Evolutionary conservation across 495 filamentous ascomycete genomes (phyloP).

Genomic region (Talaromyces trachyspermus): DNA sequence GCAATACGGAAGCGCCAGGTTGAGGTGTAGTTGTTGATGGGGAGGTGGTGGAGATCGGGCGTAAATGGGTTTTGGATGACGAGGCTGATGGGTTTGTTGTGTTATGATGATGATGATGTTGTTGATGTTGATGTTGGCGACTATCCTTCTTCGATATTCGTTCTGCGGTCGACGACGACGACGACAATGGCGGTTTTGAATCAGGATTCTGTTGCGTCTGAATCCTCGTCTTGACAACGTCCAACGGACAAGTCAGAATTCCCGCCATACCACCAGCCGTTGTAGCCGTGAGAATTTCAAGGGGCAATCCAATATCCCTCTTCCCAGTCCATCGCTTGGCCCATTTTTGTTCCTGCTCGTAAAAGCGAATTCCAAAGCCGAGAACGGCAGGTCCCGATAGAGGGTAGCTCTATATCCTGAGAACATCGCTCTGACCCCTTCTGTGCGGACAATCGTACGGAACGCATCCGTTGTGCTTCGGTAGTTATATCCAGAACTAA

Average conservation of each 20-base stretch:
- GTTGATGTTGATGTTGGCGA: conserved; percentile 21
- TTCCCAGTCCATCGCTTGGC: conserved; percentile 67
- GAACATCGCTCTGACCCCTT: conserved; percentile 80
- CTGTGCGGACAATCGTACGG: conserved; percentile 70
- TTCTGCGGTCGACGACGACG: not conserved
- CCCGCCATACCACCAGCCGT: conserved; percentile 92
- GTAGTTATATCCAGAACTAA: conserved; percentile 92
- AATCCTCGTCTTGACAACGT: conserved; percentile 96
- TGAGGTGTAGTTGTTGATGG: conserved; percentile 70
- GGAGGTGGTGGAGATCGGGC: conserved; percentile 77
- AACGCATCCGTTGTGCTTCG: conserved; percentile 69
- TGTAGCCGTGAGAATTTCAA: conserved; percentile 85
- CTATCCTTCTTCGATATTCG: conserved; percentile 24
- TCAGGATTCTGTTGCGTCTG: conserved; percentile 78
- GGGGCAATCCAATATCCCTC: conserved; percentile 69
- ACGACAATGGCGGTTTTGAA: conserved; percentile 12
- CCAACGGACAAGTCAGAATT: conserved; percentile 87
- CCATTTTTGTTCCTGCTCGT: conserved; percentile 82
- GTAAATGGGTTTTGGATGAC: conserved; percentile 30
- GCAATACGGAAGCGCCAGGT: conserved; percentile 65
- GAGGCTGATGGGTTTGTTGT: conserved; percentile 13
- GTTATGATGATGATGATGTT: conserved; percentile 19
- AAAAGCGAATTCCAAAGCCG: conserved; percentile 96
- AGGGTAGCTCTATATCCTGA: conserved; percentile 91
- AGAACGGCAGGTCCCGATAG: conserved; percentile 91